These are phyloP conservation scores for Alternaria panax DNA, from an alignment of 2,329 filamentous ascomycete genomes.

Conservation along the genomic window DNA sequence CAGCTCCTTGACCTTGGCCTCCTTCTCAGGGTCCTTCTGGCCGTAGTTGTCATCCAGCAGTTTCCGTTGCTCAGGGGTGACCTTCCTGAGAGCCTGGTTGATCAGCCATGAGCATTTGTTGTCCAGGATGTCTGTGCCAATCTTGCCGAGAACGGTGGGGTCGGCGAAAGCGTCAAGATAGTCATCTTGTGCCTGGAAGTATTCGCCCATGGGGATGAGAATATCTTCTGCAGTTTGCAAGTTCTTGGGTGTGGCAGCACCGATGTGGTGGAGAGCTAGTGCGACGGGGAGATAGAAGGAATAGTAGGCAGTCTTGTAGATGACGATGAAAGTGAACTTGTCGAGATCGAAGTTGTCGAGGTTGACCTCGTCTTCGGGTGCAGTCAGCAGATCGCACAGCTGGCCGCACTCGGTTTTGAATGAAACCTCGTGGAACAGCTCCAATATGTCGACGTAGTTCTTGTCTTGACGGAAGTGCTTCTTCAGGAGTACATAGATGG, in stretches of 20 bases:
- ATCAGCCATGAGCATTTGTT: constrained; percentile 99
- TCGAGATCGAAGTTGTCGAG: constrained; percentile 93
- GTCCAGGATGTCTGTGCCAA: constrained; percentile 97
- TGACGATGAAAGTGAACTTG: constrained; percentile 98
- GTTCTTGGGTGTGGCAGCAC: constrained; percentile 85
- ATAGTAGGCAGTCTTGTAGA: constrained; percentile 99
- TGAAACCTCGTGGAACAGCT: constrained; percentile 94
- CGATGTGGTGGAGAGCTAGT: constrained; percentile 83
- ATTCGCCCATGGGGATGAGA: constrained; percentile 95
- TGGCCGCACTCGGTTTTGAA: constrained; percentile 97
- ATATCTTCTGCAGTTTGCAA: constrained; percentile 89
- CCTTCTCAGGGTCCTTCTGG: constrained; percentile 82
- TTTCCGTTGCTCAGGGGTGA: constrained; percentile 83
- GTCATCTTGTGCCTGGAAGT: constrained; percentile 99
- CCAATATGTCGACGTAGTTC: constrained; percentile 86
- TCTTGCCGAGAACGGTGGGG: constrained; percentile 93
- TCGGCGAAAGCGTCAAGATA: constrained; percentile 98
- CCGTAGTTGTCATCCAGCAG: constrained; percentile 93
- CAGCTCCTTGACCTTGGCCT: constrained; percentile 86
- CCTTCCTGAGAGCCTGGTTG: constrained; percentile 87
- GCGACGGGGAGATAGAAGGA: constrained; percentile 98
- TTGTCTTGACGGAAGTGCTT: constrained; percentile 91
- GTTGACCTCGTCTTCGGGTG: constrained; percentile 91
- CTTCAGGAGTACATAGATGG: constrained; percentile 90
- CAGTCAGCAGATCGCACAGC: constrained; percentile 91